Percentiles rank a stretch among this genome's conserved stretches.
Conservation (phyloP, 257 asterid genomes). For the Nicotiana sylvestris region DNA sequence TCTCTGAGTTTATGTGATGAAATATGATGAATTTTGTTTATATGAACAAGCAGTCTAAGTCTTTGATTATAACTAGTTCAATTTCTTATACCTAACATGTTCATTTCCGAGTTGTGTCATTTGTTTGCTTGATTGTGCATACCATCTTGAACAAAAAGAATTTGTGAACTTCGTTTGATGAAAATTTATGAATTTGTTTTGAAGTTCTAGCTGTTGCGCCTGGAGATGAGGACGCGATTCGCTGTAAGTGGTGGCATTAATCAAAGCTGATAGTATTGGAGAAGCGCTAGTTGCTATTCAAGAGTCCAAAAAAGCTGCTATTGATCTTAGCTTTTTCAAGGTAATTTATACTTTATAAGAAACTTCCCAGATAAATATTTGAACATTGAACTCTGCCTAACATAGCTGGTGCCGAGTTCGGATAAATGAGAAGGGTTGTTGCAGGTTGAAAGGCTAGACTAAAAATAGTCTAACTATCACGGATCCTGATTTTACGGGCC, state of each 20-base stretch:
- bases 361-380: too few species aligned
- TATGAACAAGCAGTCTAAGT: not conserved
- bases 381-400: too few species aligned
- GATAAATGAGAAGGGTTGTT: too few species aligned
- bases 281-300: conserved; percentile 55
- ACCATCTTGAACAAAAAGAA: not conserved
- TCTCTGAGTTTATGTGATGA: not conserved
- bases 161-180: not conserved
- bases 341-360: conserved; percentile 16
- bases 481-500: too few species aligned
- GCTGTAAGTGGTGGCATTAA: conserved; percentile 71
- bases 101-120: not conserved
- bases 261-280: conserved; percentile 50
- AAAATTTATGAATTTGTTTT: not conserved
- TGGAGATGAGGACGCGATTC: conserved; percentile 78
- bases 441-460: too few species aligned
- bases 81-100: not conserved
- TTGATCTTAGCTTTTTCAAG: conserved; percentile 37
- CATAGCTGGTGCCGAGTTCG: too few species aligned
- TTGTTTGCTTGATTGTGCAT: not conserved
- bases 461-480: too few species aligned
- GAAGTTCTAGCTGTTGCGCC: conserved; percentile 68
- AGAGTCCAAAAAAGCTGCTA: conserved; percentile 36
- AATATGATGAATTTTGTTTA: not conserved
- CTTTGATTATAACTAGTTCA: not conserved